A percentile compares a stretch with the other conserved stretches of the same genome.
phyloP scores from a whole-genome alignment of 169 alveolate genomes.

The Plasmodium ovale region DNA sequence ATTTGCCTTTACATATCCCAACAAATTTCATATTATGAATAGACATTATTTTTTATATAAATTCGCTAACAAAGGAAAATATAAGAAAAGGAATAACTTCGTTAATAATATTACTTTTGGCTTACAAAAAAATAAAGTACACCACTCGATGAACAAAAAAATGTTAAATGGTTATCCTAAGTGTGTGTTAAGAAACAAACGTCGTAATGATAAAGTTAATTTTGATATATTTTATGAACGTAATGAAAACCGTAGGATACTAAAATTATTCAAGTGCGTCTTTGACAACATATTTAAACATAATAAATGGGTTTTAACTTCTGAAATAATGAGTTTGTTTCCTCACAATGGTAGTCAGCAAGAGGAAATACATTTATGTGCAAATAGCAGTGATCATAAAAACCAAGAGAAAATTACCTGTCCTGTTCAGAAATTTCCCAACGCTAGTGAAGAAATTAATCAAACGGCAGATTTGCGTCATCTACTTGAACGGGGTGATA shows the following conservation, averaged over 20 bases:
- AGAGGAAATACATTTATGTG: background rate
- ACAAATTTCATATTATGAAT: slow-evolving; percentile 15
- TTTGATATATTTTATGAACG: background rate
- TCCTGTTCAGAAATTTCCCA: background rate
- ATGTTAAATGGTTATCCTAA: no score
- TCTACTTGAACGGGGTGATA: no score
- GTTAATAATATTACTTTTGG: background rate
- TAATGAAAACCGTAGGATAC: background rate
- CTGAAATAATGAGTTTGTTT: background rate
- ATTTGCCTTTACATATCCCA: background rate
- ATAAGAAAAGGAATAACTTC: background rate
- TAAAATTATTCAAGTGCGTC: background rate
- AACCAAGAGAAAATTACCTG: background rate
- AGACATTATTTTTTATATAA: slow-evolving; percentile 32
- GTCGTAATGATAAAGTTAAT: no score
- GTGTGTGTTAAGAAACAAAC: no score
- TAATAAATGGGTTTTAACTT: background rate
- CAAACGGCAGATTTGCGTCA: no score
- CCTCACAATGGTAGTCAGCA: background rate
- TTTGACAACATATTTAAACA: background rate
- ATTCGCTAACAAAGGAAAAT: background rate
- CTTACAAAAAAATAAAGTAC: background rate
- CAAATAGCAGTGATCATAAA: background rate
- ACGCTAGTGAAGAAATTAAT: background rate
- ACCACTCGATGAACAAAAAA: background rate